These are phyloP conservation scores for Vicia faba DNA, from an alignment of 306 rosid species.

Conservation along the genomic window DNA sequence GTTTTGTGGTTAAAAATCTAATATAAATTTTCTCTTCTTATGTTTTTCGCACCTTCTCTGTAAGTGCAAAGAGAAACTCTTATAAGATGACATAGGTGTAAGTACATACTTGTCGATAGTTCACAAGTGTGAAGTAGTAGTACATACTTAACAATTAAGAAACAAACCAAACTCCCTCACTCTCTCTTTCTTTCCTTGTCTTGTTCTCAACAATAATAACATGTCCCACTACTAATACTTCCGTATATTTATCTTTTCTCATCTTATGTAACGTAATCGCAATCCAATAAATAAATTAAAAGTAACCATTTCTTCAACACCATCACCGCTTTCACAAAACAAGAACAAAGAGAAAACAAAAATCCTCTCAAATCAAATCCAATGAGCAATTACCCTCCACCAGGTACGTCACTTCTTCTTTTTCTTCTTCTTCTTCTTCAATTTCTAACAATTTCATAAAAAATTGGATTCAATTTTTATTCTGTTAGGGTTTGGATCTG, in stretches of 20 bases:
- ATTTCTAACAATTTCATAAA: background rate
- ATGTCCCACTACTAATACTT: background rate
- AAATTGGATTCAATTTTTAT: background rate
- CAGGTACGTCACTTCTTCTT: background rate
- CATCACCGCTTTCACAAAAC: background rate
- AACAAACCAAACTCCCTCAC: background rate
- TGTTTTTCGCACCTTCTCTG: no score
- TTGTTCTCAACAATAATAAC: background rate
- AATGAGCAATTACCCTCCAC: constrained; percentile 23
- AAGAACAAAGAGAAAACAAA: background rate
- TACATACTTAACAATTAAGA: background rate
- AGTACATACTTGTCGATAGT: no score
- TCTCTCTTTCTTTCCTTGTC: background rate
- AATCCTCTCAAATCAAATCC: background rate
- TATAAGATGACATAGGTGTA: no score
- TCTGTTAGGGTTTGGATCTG: constrained; percentile 49
- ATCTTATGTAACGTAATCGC: background rate
- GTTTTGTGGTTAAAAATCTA: no score
- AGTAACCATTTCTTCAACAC: background rate
- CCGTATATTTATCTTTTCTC: background rate
- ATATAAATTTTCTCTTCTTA: no score
- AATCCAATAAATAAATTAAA: background rate
- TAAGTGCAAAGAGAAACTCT: no score
- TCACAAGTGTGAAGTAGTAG: no score
- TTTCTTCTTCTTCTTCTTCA: background rate